Evolutionary conservation across 176 grass and related monocot species (phyloP).

Genomic region (Eleusine coracana): DNA sequence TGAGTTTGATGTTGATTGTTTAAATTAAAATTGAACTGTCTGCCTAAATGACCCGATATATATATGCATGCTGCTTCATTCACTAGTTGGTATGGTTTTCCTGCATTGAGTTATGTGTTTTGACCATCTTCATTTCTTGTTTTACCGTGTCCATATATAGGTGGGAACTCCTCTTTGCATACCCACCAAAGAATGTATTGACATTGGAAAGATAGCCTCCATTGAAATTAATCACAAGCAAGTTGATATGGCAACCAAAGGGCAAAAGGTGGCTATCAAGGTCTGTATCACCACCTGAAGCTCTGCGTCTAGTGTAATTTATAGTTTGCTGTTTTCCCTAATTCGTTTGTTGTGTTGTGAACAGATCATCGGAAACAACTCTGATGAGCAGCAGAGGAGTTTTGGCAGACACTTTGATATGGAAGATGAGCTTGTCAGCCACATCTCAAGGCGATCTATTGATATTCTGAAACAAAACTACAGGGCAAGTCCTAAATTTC

Average conservation of each 20-base stretch:
- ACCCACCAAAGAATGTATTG: constrained; percentile 70
- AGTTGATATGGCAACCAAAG: constrained; percentile 80
- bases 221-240: constrained; percentile 95
- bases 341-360: constrained; percentile 13
- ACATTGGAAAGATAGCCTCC: constrained; percentile 87
- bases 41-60: background rate
- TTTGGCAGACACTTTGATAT: constrained; percentile 84
- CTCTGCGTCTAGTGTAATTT: background rate
- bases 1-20: background rate
- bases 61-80: too few relatives aligned
- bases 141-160: constrained; percentile 47
- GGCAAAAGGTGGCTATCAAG: constrained; percentile 94
- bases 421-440: constrained; percentile 88
- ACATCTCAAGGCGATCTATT: constrained; percentile 74
- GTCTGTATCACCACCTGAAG: constrained; percentile 14
- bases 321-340: too few relatives aligned
- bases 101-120: background rate
- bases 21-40: background rate
- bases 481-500: constrained; percentile 55
- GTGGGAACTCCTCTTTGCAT: constrained; percentile 82
- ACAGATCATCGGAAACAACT: constrained; percentile 67
- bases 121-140: background rate
- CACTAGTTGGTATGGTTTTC: too few relatives aligned
- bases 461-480: constrained; percentile 84
- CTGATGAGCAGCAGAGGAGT: constrained; percentile 89